These are phyloP conservation scores for Wallacemonas rigidus DNA, from an alignment of 208 protist genomes.

Conservation along the genomic window DNA sequence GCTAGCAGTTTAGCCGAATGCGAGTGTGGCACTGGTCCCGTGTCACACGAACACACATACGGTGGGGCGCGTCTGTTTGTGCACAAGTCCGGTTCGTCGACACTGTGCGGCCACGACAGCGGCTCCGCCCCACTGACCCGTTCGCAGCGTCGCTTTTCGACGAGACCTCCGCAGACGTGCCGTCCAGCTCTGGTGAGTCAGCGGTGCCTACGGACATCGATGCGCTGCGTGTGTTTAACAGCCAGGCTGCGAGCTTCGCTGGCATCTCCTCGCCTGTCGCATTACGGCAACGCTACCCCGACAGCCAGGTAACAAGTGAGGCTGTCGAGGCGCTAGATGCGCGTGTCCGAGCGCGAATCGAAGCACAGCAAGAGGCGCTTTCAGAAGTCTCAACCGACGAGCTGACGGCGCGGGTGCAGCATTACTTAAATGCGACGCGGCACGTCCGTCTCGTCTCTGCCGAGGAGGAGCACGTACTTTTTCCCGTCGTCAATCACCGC, in stretches of 20 bases:
- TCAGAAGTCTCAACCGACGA: slow-evolving; percentile 3
- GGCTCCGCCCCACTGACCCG: background rate
- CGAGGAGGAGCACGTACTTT: slow-evolving; percentile 68
- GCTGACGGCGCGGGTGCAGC: slow-evolving; percentile 35
- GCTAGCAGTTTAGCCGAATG: too few relatives aligned
- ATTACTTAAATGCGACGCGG: slow-evolving; percentile 57
- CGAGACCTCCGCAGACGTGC: background rate
- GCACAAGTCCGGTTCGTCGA: too few relatives aligned
- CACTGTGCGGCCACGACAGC: background rate
- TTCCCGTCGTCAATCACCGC: slow-evolving; percentile 65
- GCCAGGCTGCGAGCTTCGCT: too few relatives aligned
- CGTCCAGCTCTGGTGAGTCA: too few relatives aligned
- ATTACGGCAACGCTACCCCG: background rate
- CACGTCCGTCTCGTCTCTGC: slow-evolving; percentile 55
- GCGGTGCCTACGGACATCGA: too few relatives aligned
- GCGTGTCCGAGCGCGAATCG: background rate
- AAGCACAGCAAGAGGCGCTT: slow-evolving; percentile 23
- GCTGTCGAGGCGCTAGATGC: background rate
- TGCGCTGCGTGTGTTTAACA: too few relatives aligned
- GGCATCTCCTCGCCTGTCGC: too few relatives aligned
- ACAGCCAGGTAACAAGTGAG: background rate
- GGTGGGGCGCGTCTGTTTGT: too few relatives aligned
- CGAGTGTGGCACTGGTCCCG: too few relatives aligned
- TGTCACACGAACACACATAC: too few relatives aligned
- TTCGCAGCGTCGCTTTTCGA: background rate